Evolutionary conservation across 1,284 basidiomycete genomes (phyloP).

Genomic region (Cystobasidium sp.): DNA sequence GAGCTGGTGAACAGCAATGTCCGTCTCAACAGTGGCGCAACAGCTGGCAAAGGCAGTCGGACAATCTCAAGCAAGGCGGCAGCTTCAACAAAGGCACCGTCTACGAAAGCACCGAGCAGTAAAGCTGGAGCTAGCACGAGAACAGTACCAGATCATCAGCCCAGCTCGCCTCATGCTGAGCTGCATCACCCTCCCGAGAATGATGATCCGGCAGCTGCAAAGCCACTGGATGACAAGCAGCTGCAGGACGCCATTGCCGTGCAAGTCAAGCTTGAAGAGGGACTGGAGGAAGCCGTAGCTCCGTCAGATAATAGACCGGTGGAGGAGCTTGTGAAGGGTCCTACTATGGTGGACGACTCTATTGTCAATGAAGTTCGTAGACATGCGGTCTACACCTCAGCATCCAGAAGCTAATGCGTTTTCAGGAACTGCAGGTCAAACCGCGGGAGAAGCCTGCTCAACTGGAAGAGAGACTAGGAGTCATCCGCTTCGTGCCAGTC

Average conservation of each 20-base stretch:
- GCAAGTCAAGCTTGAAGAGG: constrained; percentile 40
- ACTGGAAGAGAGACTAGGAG: constrained; percentile 77
- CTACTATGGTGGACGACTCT: constrained; percentile 28
- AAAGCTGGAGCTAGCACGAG: constrained; percentile 24
- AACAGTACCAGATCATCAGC: constrained; percentile 43
- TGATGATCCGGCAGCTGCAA: constrained; percentile 15
- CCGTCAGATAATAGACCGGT: constrained; percentile 17
- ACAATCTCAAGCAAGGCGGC: constrained; percentile 23
- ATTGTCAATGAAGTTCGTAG: constrained; percentile 24
- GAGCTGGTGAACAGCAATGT: constrained; percentile 24
- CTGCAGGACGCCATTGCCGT: constrained; percentile 36
- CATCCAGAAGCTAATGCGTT: neutral
- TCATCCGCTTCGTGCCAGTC: constrained; percentile 85
- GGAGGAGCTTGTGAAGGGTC: constrained; percentile 31
- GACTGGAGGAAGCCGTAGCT: constrained; percentile 26
- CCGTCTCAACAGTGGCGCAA: constrained; percentile 12
- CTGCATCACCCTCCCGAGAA: constrained; percentile 31
- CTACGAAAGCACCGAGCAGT: neutral
- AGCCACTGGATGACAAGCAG: constrained; percentile 31
- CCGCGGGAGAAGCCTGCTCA: constrained; percentile 67
- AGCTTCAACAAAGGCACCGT: constrained; percentile 3
- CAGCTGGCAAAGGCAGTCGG: constrained; percentile 24
- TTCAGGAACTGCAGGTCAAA: constrained; percentile 25
- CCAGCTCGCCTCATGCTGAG: constrained; percentile 40
- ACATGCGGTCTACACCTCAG: neutral